Evolutionary conservation across 202 grass and related monocot species (phyloP).

Genomic region (Bolboschoenoplectus hybrid): DNA sequence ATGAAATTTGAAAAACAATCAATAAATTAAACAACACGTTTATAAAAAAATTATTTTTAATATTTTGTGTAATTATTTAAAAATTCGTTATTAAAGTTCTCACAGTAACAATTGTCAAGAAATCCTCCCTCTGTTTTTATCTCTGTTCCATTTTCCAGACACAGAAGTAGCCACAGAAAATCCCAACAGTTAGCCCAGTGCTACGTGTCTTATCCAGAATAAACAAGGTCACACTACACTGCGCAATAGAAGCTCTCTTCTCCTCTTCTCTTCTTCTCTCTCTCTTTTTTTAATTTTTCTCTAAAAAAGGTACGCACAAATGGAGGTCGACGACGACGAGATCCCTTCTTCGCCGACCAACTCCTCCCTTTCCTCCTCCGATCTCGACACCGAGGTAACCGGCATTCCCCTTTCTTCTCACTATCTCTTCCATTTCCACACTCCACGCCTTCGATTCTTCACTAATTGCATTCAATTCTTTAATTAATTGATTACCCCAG

Average conservation of each 20-base stretch:
- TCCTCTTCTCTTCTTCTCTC: constrained; percentile 35
- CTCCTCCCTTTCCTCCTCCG: constrained; percentile 82
- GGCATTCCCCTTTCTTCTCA: neutral
- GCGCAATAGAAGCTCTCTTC: neutral
- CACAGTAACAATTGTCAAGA: too few species aligned
- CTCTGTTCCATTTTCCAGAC: neutral
- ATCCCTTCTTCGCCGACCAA: constrained; percentile 69
- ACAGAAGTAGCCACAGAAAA: neutral
- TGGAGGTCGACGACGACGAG: constrained; percentile 68
- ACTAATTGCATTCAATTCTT: neutral
- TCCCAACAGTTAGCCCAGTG: neutral
- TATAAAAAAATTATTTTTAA: too few species aligned
- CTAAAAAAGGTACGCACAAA: neutral
- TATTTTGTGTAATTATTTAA: too few species aligned
- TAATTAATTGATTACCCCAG: constrained; percentile 36
- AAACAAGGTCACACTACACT: neutral
- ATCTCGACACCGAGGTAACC: constrained; percentile 92
- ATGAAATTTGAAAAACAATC: too few species aligned
- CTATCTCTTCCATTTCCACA: neutral
- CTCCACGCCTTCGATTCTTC: neutral
- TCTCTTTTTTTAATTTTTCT: neutral
- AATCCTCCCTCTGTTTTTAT: neutral
- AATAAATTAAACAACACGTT: too few species aligned
- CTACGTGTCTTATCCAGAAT: neutral
- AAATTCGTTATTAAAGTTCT: too few species aligned